These are phyloP conservation scores for Camelina laxa DNA, from an alignment of 345 rosid genomes.

Conservation along the genomic window DNA sequence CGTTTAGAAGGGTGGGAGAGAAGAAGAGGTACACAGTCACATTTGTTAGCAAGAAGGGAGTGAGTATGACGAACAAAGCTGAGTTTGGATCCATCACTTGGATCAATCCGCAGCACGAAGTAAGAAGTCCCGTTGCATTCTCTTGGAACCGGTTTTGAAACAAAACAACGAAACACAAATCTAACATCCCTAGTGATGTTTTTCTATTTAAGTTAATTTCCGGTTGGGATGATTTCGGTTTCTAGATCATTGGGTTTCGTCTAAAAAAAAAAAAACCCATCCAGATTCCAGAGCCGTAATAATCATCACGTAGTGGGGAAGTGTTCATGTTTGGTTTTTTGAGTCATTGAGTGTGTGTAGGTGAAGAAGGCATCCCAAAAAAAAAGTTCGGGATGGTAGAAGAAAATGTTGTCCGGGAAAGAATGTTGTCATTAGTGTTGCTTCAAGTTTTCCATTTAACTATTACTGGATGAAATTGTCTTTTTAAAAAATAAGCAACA, in stretches of 20 bases:
- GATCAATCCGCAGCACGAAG: conserved; percentile 68
- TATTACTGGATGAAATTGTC: conserved; percentile 7
- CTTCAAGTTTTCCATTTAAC: conserved; percentile 14
- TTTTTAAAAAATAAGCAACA: not conserved
- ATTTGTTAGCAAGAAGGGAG: conserved; percentile 64
- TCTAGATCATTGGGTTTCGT: conserved; percentile 36
- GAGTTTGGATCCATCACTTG: conserved; percentile 79
- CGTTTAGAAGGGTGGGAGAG: conserved; percentile 64
- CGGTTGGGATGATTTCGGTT: conserved; percentile 22
- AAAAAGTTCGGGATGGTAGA: conserved; percentile 34
- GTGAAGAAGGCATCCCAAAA: conserved; percentile 23
- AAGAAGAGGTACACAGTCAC: conserved; percentile 77
- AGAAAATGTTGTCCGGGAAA: conserved; percentile 31
- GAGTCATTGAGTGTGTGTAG: conserved; percentile 33
- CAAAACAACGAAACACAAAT: conserved; percentile 1
- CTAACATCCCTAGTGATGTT: conserved; percentile 36
- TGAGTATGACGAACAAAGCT: conserved; percentile 41
- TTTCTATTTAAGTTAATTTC: conserved; percentile 28
- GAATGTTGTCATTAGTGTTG: conserved; percentile 27
- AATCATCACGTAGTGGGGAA: conserved; percentile 13
- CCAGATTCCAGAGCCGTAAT: conserved; percentile 24
- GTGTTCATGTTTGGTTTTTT: conserved; percentile 31
- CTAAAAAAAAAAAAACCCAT: conserved; percentile 37
- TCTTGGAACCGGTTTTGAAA: conserved; percentile 61
- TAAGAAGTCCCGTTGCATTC: conserved; percentile 80